Conservation (phyloP, 371 early-diverging fungal species). For the Phascolomyces articulosus region DNA sequence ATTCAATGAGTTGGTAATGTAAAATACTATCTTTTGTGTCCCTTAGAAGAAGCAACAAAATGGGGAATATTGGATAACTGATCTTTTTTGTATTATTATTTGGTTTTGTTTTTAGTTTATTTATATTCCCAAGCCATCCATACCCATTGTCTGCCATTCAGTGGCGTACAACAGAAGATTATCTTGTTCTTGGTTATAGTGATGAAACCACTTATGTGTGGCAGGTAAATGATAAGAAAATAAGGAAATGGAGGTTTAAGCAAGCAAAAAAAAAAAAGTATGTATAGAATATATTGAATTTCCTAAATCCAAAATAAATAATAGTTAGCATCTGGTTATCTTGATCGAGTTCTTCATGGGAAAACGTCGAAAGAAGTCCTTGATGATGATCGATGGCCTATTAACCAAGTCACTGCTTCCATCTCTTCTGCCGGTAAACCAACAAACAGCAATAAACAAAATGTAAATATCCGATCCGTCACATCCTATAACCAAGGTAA, state of each 20-base stretch:
- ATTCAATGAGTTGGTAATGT: conserved; percentile 74
- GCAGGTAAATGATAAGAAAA: conserved; percentile 60
- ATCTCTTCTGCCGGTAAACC: conserved; percentile 8
- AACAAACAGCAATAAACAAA: conserved; percentile 24
- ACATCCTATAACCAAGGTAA: conserved; percentile 32
- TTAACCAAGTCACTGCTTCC: conserved; percentile 37
- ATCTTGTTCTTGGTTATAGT: conserved; percentile 64
- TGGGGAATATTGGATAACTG: too few species aligned
- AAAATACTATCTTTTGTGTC: neutral
- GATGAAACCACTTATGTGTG: conserved; percentile 74
- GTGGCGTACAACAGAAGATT: conserved; percentile 74
- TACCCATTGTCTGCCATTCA: conserved; percentile 61
- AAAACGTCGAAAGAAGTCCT: conserved; percentile 59
- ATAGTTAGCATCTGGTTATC: conserved; percentile 76
- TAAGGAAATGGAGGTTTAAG: too few species aligned
- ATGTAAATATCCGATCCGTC: conserved; percentile 29
- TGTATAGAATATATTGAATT: neutral
- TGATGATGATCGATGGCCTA: conserved; percentile 59
- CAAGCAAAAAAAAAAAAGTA: neutral
- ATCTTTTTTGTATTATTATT: neutral
- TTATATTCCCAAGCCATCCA: conserved; percentile 63
- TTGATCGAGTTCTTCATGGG: conserved; percentile 70
- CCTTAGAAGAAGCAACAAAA: neutral
- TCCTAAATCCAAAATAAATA: neutral
- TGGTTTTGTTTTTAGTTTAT: conserved; percentile 40